Conservation (phyloP, 805 yeast species). For the Allodekkera sacchari region DNA sequence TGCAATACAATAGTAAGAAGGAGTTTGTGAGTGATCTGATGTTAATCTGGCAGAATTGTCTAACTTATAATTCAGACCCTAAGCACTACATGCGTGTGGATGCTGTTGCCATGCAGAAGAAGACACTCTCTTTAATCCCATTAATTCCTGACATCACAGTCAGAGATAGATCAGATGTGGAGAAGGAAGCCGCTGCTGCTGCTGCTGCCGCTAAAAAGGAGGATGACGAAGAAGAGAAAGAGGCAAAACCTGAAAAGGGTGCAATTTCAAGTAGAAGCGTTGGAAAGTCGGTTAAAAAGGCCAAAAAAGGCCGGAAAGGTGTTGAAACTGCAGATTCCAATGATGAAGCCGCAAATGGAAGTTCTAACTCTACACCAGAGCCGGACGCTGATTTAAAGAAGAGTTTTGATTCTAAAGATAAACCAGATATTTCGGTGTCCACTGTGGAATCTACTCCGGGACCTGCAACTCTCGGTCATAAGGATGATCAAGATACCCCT, state of each 20-base stretch:
- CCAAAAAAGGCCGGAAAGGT: constrained; percentile 33
- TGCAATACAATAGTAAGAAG: constrained; percentile 75
- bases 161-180: constrained; percentile 64
- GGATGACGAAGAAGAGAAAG: constrained; percentile 20
- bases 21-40: constrained; percentile 93
- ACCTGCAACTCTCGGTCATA: background rate
- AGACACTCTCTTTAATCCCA: constrained; percentile 66
- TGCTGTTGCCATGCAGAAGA: constrained; percentile 94
- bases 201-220: constrained; percentile 32
- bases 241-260: constrained; percentile 14
- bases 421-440: background rate
- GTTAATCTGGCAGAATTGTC: constrained; percentile 93
- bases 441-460: background rate
- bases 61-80: constrained; percentile 91
- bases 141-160: constrained; percentile 84
- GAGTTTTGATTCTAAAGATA: background rate
- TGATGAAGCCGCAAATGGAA: constrained; percentile 1
- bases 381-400: background rate
- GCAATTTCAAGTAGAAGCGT: constrained; percentile 29
- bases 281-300: constrained; percentile 22
- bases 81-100: constrained; percentile 84
- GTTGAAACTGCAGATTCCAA: constrained; percentile 9
- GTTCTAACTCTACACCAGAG: background rate
- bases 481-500: constrained; percentile 2
- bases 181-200: constrained; percentile 46